phyloP scores from a whole-genome alignment of 1,284 basidiomycete species.

The Vanrija sp. region DNA sequence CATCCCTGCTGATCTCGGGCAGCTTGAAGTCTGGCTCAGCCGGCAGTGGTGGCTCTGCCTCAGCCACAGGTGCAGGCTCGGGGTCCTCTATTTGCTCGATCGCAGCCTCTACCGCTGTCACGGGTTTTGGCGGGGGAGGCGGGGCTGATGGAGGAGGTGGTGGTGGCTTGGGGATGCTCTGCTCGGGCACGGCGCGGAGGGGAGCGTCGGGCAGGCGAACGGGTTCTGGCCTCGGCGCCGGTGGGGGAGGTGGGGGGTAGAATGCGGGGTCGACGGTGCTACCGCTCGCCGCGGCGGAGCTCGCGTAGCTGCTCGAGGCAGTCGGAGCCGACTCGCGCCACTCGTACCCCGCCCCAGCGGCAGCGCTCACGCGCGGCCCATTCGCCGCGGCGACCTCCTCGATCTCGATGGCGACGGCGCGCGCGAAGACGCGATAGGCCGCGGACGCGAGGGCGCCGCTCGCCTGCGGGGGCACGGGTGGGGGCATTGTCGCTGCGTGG shows the following conservation, averaged over 20 bases:
- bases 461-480: no score
- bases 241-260: not conserved
- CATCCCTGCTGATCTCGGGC: conserved; percentile 7
- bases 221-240: no score
- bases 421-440: conserved; percentile 37
- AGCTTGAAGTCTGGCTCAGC: not conserved
- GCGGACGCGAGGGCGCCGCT: conserved; percentile 21
- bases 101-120: conserved; percentile 4
- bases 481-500: not conserved
- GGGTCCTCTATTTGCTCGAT: not conserved
- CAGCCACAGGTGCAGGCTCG: conserved; percentile 8
- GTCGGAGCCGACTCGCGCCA: not conserved
- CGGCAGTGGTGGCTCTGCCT: conserved; percentile 14
- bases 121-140: conserved; percentile 11
- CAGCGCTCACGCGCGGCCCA: conserved; percentile 1
- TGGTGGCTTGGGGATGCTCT: not conserved
- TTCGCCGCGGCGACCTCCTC: conserved; percentile 35
- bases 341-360: not conserved
- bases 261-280: conserved; percentile 1
- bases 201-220: no score
- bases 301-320: not conserved
- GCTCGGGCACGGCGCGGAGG: no score
- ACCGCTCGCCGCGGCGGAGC: not conserved
- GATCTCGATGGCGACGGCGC: conserved; percentile 40
- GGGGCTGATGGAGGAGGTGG: conserved; percentile 2